Percentiles rank a stretch among this genome's conserved stretches.
phyloP scores from a whole-genome alignment of 2,329 filamentous ascomycete species.

The Exophiala lecanii-corni region DNA sequence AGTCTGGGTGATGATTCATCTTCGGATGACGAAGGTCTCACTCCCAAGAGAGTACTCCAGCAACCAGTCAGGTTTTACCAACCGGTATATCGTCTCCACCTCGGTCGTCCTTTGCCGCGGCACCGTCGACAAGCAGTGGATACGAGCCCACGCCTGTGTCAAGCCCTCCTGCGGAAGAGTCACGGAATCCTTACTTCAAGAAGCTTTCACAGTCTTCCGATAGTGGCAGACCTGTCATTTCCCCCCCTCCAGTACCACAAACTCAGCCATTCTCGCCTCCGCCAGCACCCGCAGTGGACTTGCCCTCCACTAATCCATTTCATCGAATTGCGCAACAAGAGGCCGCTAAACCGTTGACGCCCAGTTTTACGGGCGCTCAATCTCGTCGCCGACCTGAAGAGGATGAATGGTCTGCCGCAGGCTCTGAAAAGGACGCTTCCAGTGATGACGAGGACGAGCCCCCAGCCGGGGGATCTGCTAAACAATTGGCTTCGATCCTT shows the following conservation, averaged over 20 bases:
- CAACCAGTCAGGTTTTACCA: conserved; percentile 51
- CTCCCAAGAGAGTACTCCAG: conserved; percentile 58
- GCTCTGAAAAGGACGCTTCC: conserved; percentile 64
- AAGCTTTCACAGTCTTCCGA: conserved; percentile 69
- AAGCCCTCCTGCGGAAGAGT: conserved; percentile 60
- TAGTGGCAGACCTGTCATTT: conserved; percentile 35
- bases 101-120: conserved; percentile 28
- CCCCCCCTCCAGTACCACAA: conserved; percentile 43
- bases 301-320: conserved; percentile 90
- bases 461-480: conserved; percentile 75
- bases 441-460: conserved; percentile 69
- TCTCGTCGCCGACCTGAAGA: conserved; percentile 58
- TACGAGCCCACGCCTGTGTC: conserved; percentile 47
- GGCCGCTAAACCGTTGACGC: conserved; percentile 47
- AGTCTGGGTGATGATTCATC: conserved; percentile 70
- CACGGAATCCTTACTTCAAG: conserved; percentile 91
- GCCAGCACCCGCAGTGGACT: conserved; percentile 41
- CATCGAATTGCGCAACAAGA: conserved; percentile 67
- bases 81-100: conserved; percentile 31
- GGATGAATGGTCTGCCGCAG: conserved; percentile 78
- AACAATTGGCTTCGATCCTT: conserved; percentile 87
- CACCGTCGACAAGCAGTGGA: conserved; percentile 44
- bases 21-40: conserved; percentile 71
- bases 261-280: conserved; percentile 34
- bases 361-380: conserved; percentile 41